phyloP scores from a whole-genome alignment of 75 land plant genomes.

The Azolla pinnata region DNA sequence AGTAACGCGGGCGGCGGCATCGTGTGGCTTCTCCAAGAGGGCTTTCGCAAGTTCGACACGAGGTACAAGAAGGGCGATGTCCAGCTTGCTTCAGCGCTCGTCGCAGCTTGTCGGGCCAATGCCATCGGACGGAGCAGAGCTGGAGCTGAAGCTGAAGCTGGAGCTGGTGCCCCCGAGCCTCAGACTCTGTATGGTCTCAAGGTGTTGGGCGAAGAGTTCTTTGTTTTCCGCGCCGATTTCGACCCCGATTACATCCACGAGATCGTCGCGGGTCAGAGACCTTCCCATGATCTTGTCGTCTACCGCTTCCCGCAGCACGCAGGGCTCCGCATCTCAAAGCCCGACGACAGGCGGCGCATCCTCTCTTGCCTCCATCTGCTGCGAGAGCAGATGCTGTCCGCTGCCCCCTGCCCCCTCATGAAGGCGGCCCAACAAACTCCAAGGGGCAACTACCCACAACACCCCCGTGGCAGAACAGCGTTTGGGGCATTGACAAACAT shows the following conservation, averaged over 20 bases:
- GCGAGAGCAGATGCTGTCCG: too few species aligned
- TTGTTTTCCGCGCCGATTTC: slow-evolving; percentile 1
- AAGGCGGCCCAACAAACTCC: too few species aligned
- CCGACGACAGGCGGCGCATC: slow-evolving; percentile 2
- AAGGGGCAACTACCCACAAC: too few species aligned
- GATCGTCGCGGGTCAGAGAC: neutral
- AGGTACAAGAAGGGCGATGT: slow-evolving; percentile 3
- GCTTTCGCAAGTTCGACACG: neutral
- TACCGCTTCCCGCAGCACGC: neutral
- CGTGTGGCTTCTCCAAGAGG: neutral
- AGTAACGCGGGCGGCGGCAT: neutral
- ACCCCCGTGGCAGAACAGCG: too few species aligned
- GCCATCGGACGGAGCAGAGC: neutral
- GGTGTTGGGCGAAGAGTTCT: slow-evolving; percentile 5
- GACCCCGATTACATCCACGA: neutral
- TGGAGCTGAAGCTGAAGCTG: too few species aligned
- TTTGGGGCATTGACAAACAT: too few species aligned
- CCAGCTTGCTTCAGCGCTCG: slow-evolving; percentile 2
- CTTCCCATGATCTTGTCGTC: neutral
- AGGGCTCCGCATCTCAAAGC: slow-evolving; percentile 6
- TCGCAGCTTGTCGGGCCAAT: slow-evolving; percentile 5
- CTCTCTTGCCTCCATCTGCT: too few species aligned
- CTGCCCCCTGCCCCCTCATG: too few species aligned
- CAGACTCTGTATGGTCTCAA: slow-evolving; percentile 3
- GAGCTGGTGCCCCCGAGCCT: neutral